phyloP scores from a whole-genome alignment of 73 alveolate species.

The Blepharisma japonicum region DNA sequence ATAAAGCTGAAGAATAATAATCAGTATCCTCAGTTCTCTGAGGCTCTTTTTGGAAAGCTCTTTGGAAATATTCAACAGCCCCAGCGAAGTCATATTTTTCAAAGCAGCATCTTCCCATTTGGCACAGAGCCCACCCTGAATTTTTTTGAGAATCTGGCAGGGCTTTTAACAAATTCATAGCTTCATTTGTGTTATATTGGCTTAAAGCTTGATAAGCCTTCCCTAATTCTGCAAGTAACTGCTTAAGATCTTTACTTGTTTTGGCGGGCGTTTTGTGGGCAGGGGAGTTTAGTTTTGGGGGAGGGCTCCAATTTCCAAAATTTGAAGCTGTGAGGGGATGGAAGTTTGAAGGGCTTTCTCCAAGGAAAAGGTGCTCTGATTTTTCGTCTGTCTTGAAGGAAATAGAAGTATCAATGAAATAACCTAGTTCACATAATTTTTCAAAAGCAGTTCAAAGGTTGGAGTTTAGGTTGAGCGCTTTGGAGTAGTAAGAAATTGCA shows the following conservation, averaged over 20 bases:
- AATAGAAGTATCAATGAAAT: not conserved
- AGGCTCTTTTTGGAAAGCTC: constrained; percentile 12
- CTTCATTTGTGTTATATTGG: constrained; percentile 13
- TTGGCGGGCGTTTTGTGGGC: too few relatives aligned
- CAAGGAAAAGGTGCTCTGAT: too few relatives aligned
- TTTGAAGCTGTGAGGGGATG: constrained; percentile 10
- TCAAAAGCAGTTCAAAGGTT: constrained; percentile 87
- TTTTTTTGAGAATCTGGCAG: constrained; percentile 18
- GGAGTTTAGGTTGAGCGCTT: constrained; percentile 73
- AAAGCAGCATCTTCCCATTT: constrained; percentile 25
- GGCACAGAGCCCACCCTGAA: constrained; percentile 21
- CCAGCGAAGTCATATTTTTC: constrained; percentile 15
- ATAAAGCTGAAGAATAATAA: constrained; percentile 1
- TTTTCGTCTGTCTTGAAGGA: not conserved
- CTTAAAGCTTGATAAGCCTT: not conserved
- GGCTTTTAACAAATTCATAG: not conserved
- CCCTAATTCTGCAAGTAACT: not conserved
- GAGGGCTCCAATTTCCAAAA: constrained; percentile 6
- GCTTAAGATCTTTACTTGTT: not conserved
- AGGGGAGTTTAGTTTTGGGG: not conserved
- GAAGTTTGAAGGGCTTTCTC: too few relatives aligned
- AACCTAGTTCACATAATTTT: constrained; percentile 58
- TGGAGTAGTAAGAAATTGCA: constrained; percentile 67
- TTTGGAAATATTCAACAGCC: constrained; percentile 12
- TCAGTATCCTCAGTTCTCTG: constrained; percentile 21